Conservation (phyloP, 352 stramenopile species). For the Pythium brassicae region DNA sequence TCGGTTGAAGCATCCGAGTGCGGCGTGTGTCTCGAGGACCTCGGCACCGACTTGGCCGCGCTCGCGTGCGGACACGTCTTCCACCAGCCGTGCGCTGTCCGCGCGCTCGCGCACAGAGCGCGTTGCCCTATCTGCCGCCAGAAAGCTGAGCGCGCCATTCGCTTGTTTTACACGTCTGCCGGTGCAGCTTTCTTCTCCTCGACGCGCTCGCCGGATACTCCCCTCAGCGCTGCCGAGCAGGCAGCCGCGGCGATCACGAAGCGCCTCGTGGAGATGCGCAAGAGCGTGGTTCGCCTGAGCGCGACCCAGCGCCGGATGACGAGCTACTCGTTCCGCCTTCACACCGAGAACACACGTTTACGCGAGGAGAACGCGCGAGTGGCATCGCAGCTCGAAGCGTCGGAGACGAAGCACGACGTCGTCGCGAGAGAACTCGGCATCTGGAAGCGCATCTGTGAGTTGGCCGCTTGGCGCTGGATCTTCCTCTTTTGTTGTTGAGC, state of each 20-base stretch:
- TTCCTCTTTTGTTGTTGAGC: neutral
- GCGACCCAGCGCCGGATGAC: constrained; percentile 25
- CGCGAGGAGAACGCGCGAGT: constrained; percentile 24
- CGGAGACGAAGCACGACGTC: constrained; percentile 21
- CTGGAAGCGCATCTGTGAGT: constrained; percentile 35
- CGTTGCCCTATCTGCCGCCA: constrained; percentile 36
- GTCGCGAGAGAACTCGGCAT: constrained; percentile 19
- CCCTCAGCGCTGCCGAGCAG: neutral
- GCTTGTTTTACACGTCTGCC: constrained; percentile 23
- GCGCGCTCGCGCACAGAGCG: constrained; percentile 14
- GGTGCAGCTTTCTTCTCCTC: neutral
- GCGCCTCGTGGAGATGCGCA: constrained; percentile 19
- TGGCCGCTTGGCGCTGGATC: neutral
- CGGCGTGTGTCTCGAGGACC: constrained; percentile 35
- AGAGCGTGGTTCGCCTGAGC: constrained; percentile 15
- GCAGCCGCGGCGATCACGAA: constrained; percentile 4
- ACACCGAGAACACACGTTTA: constrained; percentile 20
- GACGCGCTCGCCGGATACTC: neutral
- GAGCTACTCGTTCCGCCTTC: constrained; percentile 29
- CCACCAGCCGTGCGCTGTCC: constrained; percentile 22
- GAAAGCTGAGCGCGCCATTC: constrained; percentile 11
- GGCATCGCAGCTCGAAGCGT: constrained; percentile 12
- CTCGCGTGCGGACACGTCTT: constrained; percentile 43
- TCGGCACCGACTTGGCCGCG: constrained; percentile 24
- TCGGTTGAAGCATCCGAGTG: constrained; percentile 13